A percentile compares a stretch with the other conserved stretches of the same genome.
These are phyloP conservation scores for Pisolithus marmoratus DNA, from an alignment of 768 basidiomycete species.

Conservation along the genomic window DNA sequence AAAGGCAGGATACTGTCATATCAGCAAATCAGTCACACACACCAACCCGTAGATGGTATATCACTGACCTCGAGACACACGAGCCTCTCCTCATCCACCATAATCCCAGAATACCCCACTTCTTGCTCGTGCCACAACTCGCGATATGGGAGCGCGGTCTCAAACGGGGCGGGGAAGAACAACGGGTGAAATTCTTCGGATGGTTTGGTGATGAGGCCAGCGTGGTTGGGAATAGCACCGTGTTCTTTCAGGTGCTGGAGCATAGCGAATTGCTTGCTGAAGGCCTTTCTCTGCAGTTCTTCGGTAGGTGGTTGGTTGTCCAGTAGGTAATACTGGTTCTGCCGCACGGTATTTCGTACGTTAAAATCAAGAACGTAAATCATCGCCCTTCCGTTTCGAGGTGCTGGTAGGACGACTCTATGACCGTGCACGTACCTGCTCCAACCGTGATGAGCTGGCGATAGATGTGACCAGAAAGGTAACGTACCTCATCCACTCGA, in stretches of 20 bases:
- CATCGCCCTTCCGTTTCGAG: conserved; percentile 5
- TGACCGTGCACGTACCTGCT: conserved; percentile 39
- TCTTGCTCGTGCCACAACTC: conserved; percentile 16
- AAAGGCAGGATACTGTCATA: conserved; percentile 20
- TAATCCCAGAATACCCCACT: conserved; percentile 33
- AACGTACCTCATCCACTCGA: conserved; percentile 39
- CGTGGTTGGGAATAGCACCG: no score
- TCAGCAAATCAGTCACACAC: neutral
- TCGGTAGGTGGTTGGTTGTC: no score
- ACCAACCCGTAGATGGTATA: neutral
- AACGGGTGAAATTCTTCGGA: conserved; percentile 8
- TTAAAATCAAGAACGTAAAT: conserved; percentile 31
- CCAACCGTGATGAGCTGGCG: no score
- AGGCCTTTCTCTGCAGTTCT: no score
- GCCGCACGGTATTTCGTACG: conserved; percentile 6
- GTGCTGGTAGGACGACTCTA: conserved; percentile 27
- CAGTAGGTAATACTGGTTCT: neutral
- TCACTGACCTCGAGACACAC: conserved; percentile 36
- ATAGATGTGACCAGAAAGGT: neutral
- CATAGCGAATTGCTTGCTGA: neutral
- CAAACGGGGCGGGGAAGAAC: conserved; percentile 21
- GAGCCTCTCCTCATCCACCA: conserved; percentile 39
- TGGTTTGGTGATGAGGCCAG: conserved; percentile 6
- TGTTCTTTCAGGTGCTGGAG: neutral
- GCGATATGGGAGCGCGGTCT: conserved; percentile 29